These are phyloP conservation scores for Sergeia podlipaevii DNA, from an alignment of 208 protist genomes.

Conservation along the genomic window DNA sequence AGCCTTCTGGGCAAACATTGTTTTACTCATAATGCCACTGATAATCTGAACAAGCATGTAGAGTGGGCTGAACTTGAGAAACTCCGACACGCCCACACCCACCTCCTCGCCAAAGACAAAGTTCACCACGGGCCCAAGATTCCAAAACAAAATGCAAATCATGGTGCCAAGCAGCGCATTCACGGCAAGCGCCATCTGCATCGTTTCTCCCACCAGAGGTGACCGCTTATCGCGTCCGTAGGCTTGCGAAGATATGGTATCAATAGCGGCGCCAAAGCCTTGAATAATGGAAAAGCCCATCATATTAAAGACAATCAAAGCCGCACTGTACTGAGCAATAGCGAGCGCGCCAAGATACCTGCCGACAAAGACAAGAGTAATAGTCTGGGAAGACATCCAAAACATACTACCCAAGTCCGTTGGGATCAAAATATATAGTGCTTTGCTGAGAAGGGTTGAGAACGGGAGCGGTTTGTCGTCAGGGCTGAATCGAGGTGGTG, in stretches of 20 bases:
- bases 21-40: constrained; percentile 53
- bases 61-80: constrained; percentile 40
- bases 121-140: constrained; percentile 28
- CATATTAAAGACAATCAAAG: constrained; percentile 68
- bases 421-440: constrained; percentile 57
- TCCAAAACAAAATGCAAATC: constrained; percentile 52
- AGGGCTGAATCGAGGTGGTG: no score
- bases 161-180: constrained; percentile 34
- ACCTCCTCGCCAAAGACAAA: constrained; percentile 36
- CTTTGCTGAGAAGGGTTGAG: constrained; percentile 22
- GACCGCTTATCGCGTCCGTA: constrained; percentile 49
- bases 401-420: constrained; percentile 55
- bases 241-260: constrained; percentile 72
- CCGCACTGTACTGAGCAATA: constrained; percentile 55
- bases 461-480: constrained; percentile 14
- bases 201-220: constrained; percentile 49
- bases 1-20: constrained; percentile 57
- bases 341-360: constrained; percentile 23
- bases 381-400: constrained; percentile 60
- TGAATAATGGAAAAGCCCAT: constrained; percentile 53
- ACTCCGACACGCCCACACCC: constrained; percentile 32
- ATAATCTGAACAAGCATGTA: constrained; percentile 62
- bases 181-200: constrained; percentile 52
- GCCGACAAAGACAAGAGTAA: constrained; percentile 57
- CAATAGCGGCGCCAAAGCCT: constrained; percentile 59